Percentiles rank a stretch among this genome's conserved stretches.
Conservation (phyloP, 1,284 basidiomycete species). For the Pyrrhoderma noxium region DNA sequence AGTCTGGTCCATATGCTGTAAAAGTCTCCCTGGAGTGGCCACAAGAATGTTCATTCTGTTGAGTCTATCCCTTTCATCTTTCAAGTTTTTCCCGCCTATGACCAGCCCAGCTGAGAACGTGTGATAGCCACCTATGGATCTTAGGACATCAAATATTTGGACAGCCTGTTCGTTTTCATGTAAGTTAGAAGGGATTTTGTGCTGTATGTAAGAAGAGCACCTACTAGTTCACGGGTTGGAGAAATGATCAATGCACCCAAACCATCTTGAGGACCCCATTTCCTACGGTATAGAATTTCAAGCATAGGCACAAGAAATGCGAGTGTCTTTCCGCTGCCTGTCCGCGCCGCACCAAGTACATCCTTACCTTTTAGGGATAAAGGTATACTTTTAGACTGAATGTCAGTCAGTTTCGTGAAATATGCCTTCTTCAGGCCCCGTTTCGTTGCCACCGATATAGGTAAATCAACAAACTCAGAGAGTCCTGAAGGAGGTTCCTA, state of each 20-base stretch:
- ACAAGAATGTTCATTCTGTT: conserved; percentile 96
- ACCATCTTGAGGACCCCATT: conserved; percentile 79
- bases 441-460: conserved; percentile 63
- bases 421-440: conserved; percentile 79
- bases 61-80: conserved; percentile 86
- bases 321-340: conserved; percentile 80
- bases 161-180: conserved; percentile 76
- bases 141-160: conserved; percentile 94
- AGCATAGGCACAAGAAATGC: conserved; percentile 76
- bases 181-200: no score
- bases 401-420: conserved; percentile 84
- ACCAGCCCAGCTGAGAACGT: conserved; percentile 92
- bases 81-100: conserved; percentile 94
- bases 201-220: no score
- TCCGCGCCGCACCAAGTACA: conserved; percentile 72
- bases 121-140: conserved; percentile 87
- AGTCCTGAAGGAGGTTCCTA: conserved; percentile 44
- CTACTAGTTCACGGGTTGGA: conserved; percentile 87
- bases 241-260: conserved; percentile 92
- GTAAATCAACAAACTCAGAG: conserved; percentile 56
- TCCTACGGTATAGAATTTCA: conserved; percentile 65
- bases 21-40: conserved; percentile 88
- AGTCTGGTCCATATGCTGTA: conserved; percentile 99
- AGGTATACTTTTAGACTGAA: conserved; percentile 60
- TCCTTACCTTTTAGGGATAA: conserved; percentile 60